Percentiles rank a stretch among this genome's conserved stretches.
These are phyloP conservation scores for Erigeron canadensis DNA, from an alignment of 129 eudicot species.

Conservation along the genomic window DNA sequence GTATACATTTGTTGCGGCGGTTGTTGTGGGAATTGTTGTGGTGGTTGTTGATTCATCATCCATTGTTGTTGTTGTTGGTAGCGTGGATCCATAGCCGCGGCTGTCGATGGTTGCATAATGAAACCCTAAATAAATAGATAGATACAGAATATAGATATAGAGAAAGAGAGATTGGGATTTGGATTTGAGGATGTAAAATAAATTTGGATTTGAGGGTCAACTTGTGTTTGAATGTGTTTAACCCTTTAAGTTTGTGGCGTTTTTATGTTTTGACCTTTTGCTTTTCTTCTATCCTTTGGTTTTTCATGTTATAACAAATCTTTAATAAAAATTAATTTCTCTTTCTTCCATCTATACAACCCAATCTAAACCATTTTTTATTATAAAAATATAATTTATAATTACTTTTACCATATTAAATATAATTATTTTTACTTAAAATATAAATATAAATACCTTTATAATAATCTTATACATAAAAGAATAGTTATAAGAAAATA, in stretches of 20 bases:
- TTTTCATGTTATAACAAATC: no score
- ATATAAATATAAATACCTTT: no score
- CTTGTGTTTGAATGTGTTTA: not conserved
- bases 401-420: no score
- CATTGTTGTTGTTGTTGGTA: conserved; percentile 49
- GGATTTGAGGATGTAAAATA: not conserved
- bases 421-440: no score
- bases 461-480: no score
- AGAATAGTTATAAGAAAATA: no score
- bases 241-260: not conserved
- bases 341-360: no score
- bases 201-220: no score
- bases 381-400: no score
- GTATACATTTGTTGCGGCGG: conserved; percentile 47
- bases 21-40: conserved; percentile 37
- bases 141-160: not conserved
- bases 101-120: conserved; percentile 52
- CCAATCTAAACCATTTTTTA: no score
- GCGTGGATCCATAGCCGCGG: conserved; percentile 52
- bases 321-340: no score
- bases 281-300: no score
- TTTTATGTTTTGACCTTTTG: not conserved
- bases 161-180: not conserved
- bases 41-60: conserved; percentile 54
- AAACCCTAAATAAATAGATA: conserved; percentile 27